Evolutionary conservation across 805 yeast species (phyloP).

Genomic region (Myxozyma mucilagina): DNA sequence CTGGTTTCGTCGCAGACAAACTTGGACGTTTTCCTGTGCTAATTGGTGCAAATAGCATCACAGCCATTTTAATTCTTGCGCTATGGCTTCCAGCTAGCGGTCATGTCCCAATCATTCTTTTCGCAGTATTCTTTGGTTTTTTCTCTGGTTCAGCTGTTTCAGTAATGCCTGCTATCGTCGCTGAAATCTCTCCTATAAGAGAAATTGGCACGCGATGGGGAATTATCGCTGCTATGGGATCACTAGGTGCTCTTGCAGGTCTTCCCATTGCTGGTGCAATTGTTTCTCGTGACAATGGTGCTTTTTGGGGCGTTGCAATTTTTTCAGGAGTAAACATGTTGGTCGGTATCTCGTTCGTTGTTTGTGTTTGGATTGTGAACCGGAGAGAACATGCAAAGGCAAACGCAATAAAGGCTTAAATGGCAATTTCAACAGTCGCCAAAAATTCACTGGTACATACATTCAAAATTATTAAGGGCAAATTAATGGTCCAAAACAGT

Average conservation of each 20-base stretch:
- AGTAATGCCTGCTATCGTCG: conserved; percentile 39
- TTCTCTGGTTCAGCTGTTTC: conserved; percentile 40
- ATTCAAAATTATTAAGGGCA: background rate
- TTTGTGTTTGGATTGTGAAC: background rate
- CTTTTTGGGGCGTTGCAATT: conserved; percentile 27
- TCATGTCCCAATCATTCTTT: conserved; percentile 37
- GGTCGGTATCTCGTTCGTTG: background rate
- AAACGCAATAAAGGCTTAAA: no score
- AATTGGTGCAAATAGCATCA: conserved; percentile 41
- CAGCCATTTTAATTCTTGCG: conserved; percentile 50
- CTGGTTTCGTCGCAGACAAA: conserved; percentile 49
- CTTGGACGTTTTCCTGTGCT: conserved; percentile 57
- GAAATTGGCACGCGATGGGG: conserved; percentile 53
- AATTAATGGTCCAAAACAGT: no score
- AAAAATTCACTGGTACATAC: background rate
- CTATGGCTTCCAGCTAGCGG: conserved; percentile 62
- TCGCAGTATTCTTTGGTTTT: conserved; percentile 39
- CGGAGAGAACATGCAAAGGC: background rate
- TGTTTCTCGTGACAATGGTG: conserved; percentile 18
- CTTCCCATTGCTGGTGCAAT: conserved; percentile 39
- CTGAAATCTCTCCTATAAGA: conserved; percentile 33
- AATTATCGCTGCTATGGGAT: conserved; percentile 54
- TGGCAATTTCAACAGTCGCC: no score
- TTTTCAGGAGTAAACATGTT: conserved; percentile 21
- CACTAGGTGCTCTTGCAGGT: conserved; percentile 47